A percentile compares a stretch with the other conserved stretches of the same genome.
Conservation (phyloP, 2,329 filamentous ascomycete genomes). For the Rhinocladiella similis region DNA sequence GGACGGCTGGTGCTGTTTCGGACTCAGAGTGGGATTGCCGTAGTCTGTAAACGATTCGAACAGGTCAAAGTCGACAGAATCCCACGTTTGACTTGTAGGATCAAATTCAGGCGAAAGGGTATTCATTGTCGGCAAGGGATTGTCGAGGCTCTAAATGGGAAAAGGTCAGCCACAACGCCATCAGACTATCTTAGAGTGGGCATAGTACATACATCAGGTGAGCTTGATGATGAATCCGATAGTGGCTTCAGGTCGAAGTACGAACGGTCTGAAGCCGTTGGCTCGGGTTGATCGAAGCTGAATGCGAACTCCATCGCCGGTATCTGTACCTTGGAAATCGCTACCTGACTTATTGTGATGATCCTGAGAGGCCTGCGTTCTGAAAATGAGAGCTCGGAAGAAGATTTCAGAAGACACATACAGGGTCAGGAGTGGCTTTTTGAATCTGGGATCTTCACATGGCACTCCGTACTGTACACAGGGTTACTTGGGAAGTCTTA, state of each 20-base stretch:
- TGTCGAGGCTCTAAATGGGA: neutral
- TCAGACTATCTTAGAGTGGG: neutral
- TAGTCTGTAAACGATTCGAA: neutral
- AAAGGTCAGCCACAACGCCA: neutral
- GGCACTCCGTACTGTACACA: no score
- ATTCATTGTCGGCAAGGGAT: neutral
- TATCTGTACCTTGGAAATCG: neutral
- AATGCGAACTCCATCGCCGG: constrained; percentile 4
- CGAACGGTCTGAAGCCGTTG: neutral
- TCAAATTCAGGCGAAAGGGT: neutral
- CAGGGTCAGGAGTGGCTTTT: no score
- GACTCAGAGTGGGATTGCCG: neutral
- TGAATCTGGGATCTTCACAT: no score
- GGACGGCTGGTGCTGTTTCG: neutral
- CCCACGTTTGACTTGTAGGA: neutral
- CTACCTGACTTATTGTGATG: neutral
- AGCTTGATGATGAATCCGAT: constrained; percentile 3
- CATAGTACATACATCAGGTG: constrained; percentile 4
- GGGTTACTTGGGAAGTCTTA: neutral
- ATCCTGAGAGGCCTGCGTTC: no score
- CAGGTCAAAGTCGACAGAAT: neutral
- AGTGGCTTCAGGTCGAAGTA: neutral
- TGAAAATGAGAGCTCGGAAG: neutral
- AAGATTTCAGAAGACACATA: no score
- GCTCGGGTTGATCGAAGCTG: neutral